These are phyloP conservation scores for Lolium multiflorum DNA, from an alignment of 176 grass and related monocot species.

Conservation along the genomic window DNA sequence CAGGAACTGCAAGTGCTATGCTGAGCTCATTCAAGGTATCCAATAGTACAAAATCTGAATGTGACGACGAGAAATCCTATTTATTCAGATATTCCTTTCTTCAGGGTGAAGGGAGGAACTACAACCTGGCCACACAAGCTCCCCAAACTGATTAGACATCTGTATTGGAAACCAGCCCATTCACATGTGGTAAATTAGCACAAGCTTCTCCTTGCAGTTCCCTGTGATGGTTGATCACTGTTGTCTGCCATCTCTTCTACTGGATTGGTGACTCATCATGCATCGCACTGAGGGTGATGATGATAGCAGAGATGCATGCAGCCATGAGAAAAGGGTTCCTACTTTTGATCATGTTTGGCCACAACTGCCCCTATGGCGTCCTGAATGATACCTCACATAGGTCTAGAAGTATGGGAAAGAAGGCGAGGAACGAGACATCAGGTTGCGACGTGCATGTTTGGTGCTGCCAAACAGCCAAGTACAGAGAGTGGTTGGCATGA, in stretches of 20 bases:
- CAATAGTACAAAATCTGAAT: conserved; percentile 38
- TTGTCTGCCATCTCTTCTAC: conserved; percentile 46
- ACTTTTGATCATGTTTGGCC: conserved; percentile 38
- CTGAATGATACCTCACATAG: conserved; percentile 35
- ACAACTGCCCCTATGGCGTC: conserved; percentile 34
- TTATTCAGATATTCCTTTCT: conserved; percentile 47
- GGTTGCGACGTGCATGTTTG: conserved; percentile 42
- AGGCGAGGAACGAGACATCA: conserved; percentile 26
- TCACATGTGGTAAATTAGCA: conserved; percentile 41
- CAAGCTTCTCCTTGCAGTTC: conserved; percentile 2
- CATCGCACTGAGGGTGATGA: conserved; percentile 26
- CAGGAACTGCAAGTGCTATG: conserved; percentile 19
- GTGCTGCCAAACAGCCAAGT: conserved; percentile 38
- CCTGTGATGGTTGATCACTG: conserved; percentile 19
- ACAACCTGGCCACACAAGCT: neutral
- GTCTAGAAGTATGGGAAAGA: conserved; percentile 34
- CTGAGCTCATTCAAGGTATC: conserved; percentile 34
- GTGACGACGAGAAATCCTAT: conserved; percentile 15
- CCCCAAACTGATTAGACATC: conserved; percentile 41
- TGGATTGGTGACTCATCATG: conserved; percentile 47
- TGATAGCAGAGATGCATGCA: conserved; percentile 28
- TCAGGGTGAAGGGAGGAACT: conserved; percentile 28
- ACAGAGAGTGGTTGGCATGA: conserved; percentile 46
- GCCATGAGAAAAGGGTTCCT: conserved; percentile 32
- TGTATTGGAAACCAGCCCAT: conserved; percentile 5